Conservation (phyloP, 768 basidiomycete species). For the Nidularia sp. region DNA sequence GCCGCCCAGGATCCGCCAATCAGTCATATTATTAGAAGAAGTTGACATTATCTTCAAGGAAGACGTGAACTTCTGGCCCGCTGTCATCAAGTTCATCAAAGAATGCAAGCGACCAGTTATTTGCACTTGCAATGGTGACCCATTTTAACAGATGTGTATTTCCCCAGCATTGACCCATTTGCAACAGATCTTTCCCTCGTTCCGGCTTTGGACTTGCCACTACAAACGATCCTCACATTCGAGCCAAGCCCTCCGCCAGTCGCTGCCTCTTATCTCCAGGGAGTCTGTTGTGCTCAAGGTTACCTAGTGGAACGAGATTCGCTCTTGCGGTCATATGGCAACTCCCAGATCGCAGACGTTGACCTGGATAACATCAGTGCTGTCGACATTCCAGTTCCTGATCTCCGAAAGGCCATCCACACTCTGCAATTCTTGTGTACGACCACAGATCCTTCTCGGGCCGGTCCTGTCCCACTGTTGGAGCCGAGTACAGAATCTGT, state of each 20-base stretch:
- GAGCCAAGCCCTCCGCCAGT: conserved; percentile 48
- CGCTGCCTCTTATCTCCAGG: conserved; percentile 66
- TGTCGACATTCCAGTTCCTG: conserved; percentile 5
- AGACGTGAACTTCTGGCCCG: conserved; percentile 82
- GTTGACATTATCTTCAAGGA: conserved; percentile 91
- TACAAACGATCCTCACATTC: conserved; percentile 72
- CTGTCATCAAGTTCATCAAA: conserved; percentile 75
- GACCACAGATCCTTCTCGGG: conserved; percentile 1
- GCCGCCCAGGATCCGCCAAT: conserved; percentile 57
- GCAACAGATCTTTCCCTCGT: conserved; percentile 65
- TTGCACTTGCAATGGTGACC: conserved; percentile 91
- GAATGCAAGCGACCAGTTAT: conserved; percentile 86
- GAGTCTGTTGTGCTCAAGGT: conserved; percentile 56
- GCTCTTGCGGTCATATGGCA: conserved; percentile 39
- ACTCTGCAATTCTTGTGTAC: conserved; percentile 7
- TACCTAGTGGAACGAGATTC: conserved; percentile 34
- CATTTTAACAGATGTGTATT: conserved; percentile 5
- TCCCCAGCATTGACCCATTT: conserved; percentile 6
- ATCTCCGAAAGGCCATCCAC: conserved; percentile 9
- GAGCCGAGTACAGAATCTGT: not conserved
- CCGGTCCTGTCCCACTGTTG: conserved; percentile 1
- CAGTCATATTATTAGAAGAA: conserved; percentile 89
- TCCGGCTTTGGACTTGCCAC: conserved; percentile 68
- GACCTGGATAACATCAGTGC: not conserved
- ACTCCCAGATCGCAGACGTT: conserved; percentile 5